Conservation (phyloP, 2,329 filamentous ascomycete genomes). For the Aspergillus pseudoglaucus region DNA sequence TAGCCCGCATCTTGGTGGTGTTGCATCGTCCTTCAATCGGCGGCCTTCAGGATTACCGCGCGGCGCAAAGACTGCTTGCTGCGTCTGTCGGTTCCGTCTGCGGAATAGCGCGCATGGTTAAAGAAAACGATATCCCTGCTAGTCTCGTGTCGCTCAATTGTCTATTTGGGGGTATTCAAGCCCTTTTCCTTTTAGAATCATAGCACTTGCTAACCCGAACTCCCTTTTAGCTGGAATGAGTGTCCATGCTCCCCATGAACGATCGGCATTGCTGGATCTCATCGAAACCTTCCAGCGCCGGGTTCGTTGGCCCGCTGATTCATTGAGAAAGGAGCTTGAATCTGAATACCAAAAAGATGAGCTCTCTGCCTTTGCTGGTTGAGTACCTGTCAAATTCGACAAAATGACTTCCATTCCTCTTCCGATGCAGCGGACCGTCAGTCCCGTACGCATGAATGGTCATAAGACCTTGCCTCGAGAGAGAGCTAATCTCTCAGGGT, state of each 20-base stretch:
- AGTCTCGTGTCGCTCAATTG: conserved; percentile 19
- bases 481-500: no score
- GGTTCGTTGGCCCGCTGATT: conserved; percentile 17
- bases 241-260: conserved; percentile 18
- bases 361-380: conserved; percentile 9
- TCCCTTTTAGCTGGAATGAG: conserved; percentile 16
- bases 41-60: conserved; percentile 43
- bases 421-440: no score
- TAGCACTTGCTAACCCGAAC: not conserved
- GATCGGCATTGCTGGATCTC: conserved; percentile 15
- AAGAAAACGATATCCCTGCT: conserved; percentile 14
- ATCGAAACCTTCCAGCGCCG: conserved; percentile 15
- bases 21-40: conserved; percentile 48
- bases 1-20: conserved; percentile 48
- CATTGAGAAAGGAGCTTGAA: conserved; percentile 19
- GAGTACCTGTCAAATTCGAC: not conserved
- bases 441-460: not conserved
- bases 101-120: conserved; percentile 18
- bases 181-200: not conserved
- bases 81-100: conserved; percentile 20
- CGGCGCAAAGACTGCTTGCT: conserved; percentile 15
- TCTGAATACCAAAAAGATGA: conserved; percentile 18
- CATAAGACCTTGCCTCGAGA: no score
- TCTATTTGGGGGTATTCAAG: conserved; percentile 19
- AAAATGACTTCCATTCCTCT: not conserved